These are phyloP conservation scores for Teratosphaeria viscida DNA, from an alignment of 2,329 filamentous ascomycete genomes.

Conservation along the genomic window DNA sequence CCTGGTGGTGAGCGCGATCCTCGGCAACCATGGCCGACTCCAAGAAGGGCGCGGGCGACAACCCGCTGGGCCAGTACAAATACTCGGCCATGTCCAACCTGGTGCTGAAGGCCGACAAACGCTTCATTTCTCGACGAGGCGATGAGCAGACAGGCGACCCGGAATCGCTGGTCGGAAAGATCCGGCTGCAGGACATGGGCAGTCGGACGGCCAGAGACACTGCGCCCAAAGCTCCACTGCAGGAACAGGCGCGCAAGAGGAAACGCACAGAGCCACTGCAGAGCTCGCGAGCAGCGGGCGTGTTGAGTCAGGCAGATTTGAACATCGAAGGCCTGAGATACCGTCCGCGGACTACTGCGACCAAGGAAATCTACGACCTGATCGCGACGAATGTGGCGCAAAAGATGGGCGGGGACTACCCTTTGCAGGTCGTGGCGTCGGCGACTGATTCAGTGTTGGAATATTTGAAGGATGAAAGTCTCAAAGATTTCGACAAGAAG, in stretches of 20 bases:
- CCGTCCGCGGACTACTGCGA: slow-evolving; percentile 80
- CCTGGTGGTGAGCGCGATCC: neutral
- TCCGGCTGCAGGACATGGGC: slow-evolving; percentile 93
- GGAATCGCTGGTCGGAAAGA: slow-evolving; percentile 87
- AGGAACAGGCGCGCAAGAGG: slow-evolving; percentile 64
- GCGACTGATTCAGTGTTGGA: slow-evolving; percentile 88
- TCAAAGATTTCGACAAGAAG: slow-evolving; percentile 98
- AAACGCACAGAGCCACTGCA: slow-evolving; percentile 64
- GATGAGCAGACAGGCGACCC: slow-evolving; percentile 96
- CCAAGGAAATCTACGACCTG: slow-evolving; percentile 84
- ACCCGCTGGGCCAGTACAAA: slow-evolving; percentile 29
- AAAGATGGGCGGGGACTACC: slow-evolving; percentile 84
- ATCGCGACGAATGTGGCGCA: slow-evolving; percentile 84
- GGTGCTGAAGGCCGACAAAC: slow-evolving; percentile 98
- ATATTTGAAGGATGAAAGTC: slow-evolving; percentile 82
- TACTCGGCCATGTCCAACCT: slow-evolving; percentile 74
- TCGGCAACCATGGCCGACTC: slow-evolving; percentile 18
- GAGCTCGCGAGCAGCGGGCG: slow-evolving; percentile 57
- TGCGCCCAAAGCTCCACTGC: slow-evolving; percentile 54
- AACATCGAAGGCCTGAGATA: slow-evolving; percentile 87
- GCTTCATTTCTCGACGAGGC: slow-evolving; percentile 82
- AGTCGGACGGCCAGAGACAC: slow-evolving; percentile 67
- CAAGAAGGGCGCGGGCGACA: slow-evolving; percentile 22
- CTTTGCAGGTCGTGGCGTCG: slow-evolving; percentile 82
- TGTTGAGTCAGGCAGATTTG: slow-evolving; percentile 74